These are phyloP conservation scores for Ophiostoma populinum DNA, from an alignment of 2,329 filamentous ascomycete species.

Conservation along the genomic window DNA sequence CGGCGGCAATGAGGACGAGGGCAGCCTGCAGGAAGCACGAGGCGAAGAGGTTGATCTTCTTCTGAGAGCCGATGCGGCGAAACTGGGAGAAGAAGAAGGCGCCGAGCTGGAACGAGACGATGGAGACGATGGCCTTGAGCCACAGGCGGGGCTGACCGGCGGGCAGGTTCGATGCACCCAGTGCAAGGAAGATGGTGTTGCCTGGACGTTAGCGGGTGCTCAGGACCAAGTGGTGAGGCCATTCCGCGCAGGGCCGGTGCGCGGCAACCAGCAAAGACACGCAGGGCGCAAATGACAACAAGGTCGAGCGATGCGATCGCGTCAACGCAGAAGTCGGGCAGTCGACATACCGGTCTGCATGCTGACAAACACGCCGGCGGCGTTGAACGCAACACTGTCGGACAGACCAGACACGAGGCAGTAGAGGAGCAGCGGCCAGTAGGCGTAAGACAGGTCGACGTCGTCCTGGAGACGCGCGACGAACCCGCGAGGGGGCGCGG, in stretches of 20 bases:
- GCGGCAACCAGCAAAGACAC: too few relatives aligned
- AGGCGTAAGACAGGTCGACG: constrained; percentile 23
- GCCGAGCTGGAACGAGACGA: constrained; percentile 53
- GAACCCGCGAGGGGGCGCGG: neutral
- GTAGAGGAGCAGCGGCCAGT: constrained; percentile 51
- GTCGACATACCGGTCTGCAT: constrained; percentile 59
- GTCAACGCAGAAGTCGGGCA: too few relatives aligned
- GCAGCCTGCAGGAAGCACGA: constrained; percentile 37
- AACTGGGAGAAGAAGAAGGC: constrained; percentile 55
- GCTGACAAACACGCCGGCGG: constrained; percentile 66
- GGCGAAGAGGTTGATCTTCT: constrained; percentile 45
- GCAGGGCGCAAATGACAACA: too few relatives aligned
- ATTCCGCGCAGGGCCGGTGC: too few relatives aligned
- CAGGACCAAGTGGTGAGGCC: too few relatives aligned
- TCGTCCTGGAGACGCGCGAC: constrained; percentile 6
- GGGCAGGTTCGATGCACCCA: constrained; percentile 39
- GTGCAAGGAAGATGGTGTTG: constrained; percentile 64
- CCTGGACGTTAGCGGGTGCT: too few relatives aligned
- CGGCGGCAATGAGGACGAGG: constrained; percentile 33
- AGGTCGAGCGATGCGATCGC: too few relatives aligned
- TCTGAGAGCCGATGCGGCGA: constrained; percentile 35
- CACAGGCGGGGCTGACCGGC: constrained; percentile 38
- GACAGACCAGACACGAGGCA: constrained; percentile 64
- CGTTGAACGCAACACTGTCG: constrained; percentile 58
- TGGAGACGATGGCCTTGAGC: constrained; percentile 56